These are phyloP conservation scores for Gyrodon lividus DNA, from an alignment of 768 basidiomycete species.

Conservation along the genomic window DNA sequence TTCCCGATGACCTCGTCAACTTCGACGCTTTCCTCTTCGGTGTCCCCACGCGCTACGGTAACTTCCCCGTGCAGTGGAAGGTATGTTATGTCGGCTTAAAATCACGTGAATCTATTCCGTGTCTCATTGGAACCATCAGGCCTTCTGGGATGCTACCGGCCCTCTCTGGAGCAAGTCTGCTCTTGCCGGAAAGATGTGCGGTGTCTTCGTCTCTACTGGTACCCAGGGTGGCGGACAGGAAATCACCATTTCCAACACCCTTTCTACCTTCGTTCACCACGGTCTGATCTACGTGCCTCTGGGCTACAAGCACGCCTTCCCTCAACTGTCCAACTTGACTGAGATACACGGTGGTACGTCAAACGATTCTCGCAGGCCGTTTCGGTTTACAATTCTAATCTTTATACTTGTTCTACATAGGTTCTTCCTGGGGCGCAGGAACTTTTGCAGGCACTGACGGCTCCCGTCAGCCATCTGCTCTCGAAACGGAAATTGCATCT, in stretches of 20 bases:
- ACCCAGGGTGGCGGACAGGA: constrained; percentile 51
- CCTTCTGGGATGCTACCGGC: constrained; percentile 53
- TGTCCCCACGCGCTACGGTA: constrained; percentile 45
- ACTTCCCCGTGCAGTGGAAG: constrained; percentile 57
- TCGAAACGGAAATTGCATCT: constrained; percentile 57
- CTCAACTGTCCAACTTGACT: constrained; percentile 37
- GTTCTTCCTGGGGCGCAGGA: constrained; percentile 82
- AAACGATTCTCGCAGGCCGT: no score
- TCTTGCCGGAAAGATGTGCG: constrained; percentile 46
- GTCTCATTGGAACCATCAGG: constrained; percentile 28
- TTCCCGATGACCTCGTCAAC: constrained; percentile 12
- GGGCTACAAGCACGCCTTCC: constrained; percentile 45
- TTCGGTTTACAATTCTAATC: neutral
- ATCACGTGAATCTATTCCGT: neutral
- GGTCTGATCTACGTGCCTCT: constrained; percentile 54
- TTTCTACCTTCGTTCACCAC: constrained; percentile 55
- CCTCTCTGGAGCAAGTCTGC: constrained; percentile 43
- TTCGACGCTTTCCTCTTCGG: constrained; percentile 45
- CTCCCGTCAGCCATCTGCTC: constrained; percentile 54
- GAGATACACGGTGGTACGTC: constrained; percentile 49
- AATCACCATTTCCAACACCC: constrained; percentile 33
- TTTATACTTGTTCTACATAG: constrained; percentile 35
- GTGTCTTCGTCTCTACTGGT: constrained; percentile 46
- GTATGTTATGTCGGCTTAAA: constrained; percentile 25
- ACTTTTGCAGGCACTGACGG: constrained; percentile 57